Conservation (phyloP, 225 moss, liverwort and hornwort species). For the Antitrichia curtipendula region DNA sequence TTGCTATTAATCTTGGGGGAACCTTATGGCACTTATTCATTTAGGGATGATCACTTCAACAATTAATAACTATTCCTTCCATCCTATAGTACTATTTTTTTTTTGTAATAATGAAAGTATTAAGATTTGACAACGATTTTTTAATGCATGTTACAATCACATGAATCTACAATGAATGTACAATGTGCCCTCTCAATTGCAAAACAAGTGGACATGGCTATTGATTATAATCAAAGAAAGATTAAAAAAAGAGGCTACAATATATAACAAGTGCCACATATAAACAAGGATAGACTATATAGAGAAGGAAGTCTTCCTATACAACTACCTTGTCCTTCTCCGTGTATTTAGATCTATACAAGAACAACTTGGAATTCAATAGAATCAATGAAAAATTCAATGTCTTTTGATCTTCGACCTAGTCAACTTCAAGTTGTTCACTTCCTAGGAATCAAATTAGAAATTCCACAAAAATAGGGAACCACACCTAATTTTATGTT, state of each 20-base stretch:
- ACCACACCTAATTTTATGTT: background rate
- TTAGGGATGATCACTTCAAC: background rate
- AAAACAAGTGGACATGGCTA: background rate
- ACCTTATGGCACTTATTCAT: no score
- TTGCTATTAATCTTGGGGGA: background rate
- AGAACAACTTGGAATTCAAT: background rate
- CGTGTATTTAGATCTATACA: no score
- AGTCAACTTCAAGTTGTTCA: no score
- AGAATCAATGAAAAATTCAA: background rate
- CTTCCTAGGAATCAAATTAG: rapidly evolving
- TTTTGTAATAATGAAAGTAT: background rate
- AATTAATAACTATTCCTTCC: background rate
- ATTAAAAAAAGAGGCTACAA: background rate
- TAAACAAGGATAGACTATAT: background rate
- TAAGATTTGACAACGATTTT: background rate
- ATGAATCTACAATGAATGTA: no score
- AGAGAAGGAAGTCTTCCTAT: background rate
- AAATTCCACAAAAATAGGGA: background rate
- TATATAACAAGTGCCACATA: background rate
- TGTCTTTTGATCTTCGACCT: no score
- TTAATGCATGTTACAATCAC: background rate
- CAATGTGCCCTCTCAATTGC: background rate
- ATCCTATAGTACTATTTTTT: no score
- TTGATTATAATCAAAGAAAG: background rate
- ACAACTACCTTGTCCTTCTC: background rate